Conservation (phyloP, 2,329 filamentous ascomycete species). For the Monilinia vaccinii-corymbosi region DNA sequence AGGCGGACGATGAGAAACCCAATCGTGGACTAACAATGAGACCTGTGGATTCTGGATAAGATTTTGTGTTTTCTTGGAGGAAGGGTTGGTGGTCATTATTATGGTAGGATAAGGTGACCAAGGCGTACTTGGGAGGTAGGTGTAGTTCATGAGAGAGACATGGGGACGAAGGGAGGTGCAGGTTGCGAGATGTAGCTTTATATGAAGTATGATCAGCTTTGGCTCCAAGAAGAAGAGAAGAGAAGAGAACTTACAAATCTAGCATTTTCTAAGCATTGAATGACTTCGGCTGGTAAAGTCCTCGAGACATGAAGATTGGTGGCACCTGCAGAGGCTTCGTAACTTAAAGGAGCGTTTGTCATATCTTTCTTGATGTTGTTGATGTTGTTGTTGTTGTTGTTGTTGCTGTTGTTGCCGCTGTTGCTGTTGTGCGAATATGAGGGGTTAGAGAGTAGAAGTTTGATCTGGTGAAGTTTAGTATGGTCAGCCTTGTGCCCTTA, state of each 20-base stretch:
- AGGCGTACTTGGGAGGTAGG: conserved; percentile 76
- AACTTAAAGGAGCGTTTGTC: conserved; percentile 41
- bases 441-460: too few species aligned
- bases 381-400: too few species aligned
- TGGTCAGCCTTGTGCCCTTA: neutral
- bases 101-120: conserved; percentile 69
- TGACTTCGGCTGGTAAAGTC: conserved; percentile 72
- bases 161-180: conserved; percentile 76
- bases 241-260: conserved; percentile 61
- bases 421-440: too few species aligned
- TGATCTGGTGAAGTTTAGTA: too few species aligned
- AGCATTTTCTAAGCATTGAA: conserved; percentile 86
- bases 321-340: conserved; percentile 65
- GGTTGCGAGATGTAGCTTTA: conserved; percentile 87
- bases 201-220: neutral
- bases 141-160: conserved; percentile 98
- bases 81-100: conserved; percentile 83
- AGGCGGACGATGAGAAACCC: conserved; percentile 86
- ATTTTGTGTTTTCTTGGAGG: conserved; percentile 73
- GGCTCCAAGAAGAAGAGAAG: neutral
- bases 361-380: neutral
- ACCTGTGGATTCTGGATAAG: conserved; percentile 78
- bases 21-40: conserved; percentile 93
- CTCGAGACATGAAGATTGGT: conserved; percentile 56
- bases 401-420: too few species aligned